Conservation (phyloP, 148 eudicot genomes). For the Rheum nobile region DNA sequence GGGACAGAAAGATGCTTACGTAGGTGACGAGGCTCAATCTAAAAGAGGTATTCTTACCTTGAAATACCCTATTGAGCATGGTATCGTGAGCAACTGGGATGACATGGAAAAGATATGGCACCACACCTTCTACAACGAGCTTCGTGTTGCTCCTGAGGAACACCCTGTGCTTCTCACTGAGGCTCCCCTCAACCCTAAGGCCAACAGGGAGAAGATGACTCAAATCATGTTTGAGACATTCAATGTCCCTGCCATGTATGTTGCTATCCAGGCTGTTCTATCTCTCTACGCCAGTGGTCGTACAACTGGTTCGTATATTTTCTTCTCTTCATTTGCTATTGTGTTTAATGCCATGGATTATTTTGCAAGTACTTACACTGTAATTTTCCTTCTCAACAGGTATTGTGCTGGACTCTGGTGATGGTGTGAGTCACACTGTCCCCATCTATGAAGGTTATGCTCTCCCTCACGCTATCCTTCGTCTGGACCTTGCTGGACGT, state of each 20-base stretch:
- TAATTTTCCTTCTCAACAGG: slow-evolving; percentile 19
- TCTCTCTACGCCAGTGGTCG: slow-evolving; percentile 84
- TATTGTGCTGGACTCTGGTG: slow-evolving; percentile 75
- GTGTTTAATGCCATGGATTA: not conserved
- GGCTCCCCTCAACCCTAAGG: slow-evolving; percentile 84
- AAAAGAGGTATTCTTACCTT: slow-evolving; percentile 67
- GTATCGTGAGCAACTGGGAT: slow-evolving; percentile 79
- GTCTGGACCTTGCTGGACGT: slow-evolving; percentile 73
- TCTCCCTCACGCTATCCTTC: slow-evolving; percentile 75
- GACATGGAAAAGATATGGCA: slow-evolving; percentile 90
- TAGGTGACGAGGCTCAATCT: slow-evolving; percentile 79
- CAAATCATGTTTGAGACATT: slow-evolving; percentile 80
- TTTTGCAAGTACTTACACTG: not conserved
- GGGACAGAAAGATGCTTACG: slow-evolving; percentile 83
- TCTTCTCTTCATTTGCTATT: not conserved
- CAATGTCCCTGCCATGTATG: slow-evolving; percentile 78
- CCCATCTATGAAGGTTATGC: slow-evolving; percentile 76
- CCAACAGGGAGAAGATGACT: slow-evolving; percentile 78
- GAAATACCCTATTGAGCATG: slow-evolving; percentile 74
- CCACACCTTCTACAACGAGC: slow-evolving; percentile 78
- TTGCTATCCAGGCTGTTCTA: slow-evolving; percentile 75
- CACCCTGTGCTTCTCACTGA: slow-evolving; percentile 72
- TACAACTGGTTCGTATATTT: slow-evolving; percentile 43
- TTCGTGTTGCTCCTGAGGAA: slow-evolving; percentile 80
- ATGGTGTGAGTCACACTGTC: slow-evolving; percentile 82